A percentile compares a stretch with the other conserved stretches of the same genome.
phyloP scores from a whole-genome alignment of 2,329 filamentous ascomycete species.

The Truncatella angustata region DNA sequence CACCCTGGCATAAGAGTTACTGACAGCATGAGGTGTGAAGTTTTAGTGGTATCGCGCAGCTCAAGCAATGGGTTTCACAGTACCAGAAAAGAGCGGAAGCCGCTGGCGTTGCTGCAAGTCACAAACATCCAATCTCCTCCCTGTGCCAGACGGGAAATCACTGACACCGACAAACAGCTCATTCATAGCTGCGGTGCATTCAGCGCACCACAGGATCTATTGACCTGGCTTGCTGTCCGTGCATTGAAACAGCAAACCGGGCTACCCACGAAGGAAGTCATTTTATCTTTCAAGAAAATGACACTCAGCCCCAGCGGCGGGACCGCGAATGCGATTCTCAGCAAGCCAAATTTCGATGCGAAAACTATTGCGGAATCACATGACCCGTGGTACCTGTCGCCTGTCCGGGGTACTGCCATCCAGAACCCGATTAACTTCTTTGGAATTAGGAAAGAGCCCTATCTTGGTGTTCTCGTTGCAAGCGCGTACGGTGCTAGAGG shows the following conservation, averaged over 20 bases:
- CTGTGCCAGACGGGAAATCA: neutral
- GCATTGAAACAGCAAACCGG: conserved; percentile 13
- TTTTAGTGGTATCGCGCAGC: neutral
- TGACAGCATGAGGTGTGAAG: neutral
- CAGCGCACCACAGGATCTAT: conserved; percentile 15
- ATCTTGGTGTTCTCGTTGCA: conserved; percentile 14
- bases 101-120: conserved; percentile 17
- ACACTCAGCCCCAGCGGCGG: conserved; percentile 16
- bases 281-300: conserved; percentile 13
- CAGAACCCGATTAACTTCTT: conserved; percentile 11
- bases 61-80: conserved; percentile 14
- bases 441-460: conserved; percentile 13
- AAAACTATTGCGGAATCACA: conserved; percentile 2
- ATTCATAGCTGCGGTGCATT: conserved; percentile 18
- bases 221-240: conserved; percentile 13
- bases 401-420: conserved; percentile 3
- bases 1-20: neutral
- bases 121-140: neutral
- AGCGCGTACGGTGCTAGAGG: conserved; percentile 12
- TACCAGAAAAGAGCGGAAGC: conserved; percentile 20
- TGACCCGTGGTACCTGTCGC: conserved; percentile 17
- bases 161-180: conserved; percentile 12
- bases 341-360: conserved; percentile 7
- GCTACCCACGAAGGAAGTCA: conserved; percentile 16
- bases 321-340: conserved; percentile 14